phyloP scores from a whole-genome alignment of 2,329 filamentous ascomycete genomes.

The Fusarium torreyae region DNA sequence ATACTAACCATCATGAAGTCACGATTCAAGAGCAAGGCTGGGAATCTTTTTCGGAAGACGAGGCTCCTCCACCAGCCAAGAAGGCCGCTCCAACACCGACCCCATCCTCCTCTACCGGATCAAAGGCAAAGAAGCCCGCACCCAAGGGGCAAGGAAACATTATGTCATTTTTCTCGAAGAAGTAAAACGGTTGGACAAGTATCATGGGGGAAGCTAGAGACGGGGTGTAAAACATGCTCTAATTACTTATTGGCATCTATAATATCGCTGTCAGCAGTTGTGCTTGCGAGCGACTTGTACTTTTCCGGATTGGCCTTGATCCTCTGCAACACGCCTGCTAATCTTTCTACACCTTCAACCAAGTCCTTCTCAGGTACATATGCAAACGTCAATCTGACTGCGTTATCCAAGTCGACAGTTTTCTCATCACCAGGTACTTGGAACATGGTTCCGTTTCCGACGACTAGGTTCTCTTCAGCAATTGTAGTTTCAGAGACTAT shows the following conservation, averaged over 20 bases:
- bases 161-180: conserved; percentile 94
- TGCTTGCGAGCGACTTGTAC: conserved; percentile 43
- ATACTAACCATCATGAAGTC: conserved; percentile 66
- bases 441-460: conserved; percentile 80
- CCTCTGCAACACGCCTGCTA: conserved; percentile 64
- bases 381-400: conserved; percentile 78
- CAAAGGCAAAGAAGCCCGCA: conserved; percentile 69
- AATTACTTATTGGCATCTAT: conserved; percentile 49
- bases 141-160: conserved; percentile 84
- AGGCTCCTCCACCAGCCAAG: conserved; percentile 69
- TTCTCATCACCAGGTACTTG: conserved; percentile 72
- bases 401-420: conserved; percentile 69
- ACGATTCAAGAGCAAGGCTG: conserved; percentile 87
- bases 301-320: conserved; percentile 51
- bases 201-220: not conserved
- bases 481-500: conserved; percentile 71
- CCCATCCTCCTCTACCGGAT: conserved; percentile 62
- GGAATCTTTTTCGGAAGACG: conserved; percentile 96
- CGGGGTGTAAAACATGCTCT: conserved; percentile 7
- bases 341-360: conserved; percentile 75
- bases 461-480: conserved; percentile 74
- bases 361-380: conserved; percentile 79
- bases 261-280: conserved; percentile 31
- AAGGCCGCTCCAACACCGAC: conserved; percentile 65
- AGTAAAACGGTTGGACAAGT: conserved; percentile 58